Percentiles rank a stretch among this genome's conserved stretches.
Conservation (phyloP, 371 early-diverging fungal genomes). For the Zopfochytrium polystomum region DNA sequence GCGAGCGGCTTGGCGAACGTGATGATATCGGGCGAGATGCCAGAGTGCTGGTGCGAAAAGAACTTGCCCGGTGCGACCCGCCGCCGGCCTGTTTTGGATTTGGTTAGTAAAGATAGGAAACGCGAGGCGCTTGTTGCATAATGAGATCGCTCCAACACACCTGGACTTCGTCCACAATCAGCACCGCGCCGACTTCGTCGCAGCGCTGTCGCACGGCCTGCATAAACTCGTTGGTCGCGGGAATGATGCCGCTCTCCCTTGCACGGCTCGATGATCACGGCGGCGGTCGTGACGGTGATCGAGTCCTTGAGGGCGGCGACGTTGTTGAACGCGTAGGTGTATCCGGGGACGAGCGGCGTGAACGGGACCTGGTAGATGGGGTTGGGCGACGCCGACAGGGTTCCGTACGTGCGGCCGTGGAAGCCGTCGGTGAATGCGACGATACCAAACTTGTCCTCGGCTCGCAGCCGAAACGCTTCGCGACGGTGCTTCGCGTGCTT, state of each 20-base stretch:
- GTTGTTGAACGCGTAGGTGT: conserved; percentile 72
- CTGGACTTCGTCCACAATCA: too few relatives aligned
- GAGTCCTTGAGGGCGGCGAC: conserved; percentile 60
- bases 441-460: conserved; percentile 46
- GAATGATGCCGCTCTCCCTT: conserved; percentile 92
- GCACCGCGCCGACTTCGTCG: conserved; percentile 73
- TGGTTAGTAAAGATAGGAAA: too few relatives aligned
- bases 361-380: conserved; percentile 91
- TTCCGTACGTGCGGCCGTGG: conserved; percentile 93
- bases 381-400: conserved; percentile 85
- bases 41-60: conserved; percentile 74
- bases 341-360: conserved; percentile 83
- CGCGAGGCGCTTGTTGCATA: too few relatives aligned
- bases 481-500: too few relatives aligned
- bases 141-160: too few relatives aligned
- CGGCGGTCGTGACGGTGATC: conserved; percentile 55
- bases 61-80: conserved; percentile 85
- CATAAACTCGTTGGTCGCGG: conserved; percentile 69
- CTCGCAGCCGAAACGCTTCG: too few relatives aligned
- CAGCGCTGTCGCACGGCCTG: conserved; percentile 71
- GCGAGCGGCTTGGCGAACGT: too few relatives aligned
- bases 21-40: conserved; percentile 83
- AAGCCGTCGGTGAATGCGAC: conserved; percentile 85
- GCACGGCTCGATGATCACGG: conserved; percentile 91
- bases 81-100: conserved; percentile 96